phyloP scores from a whole-genome alignment of 768 basidiomycete genomes.

The Kwoniella sp. region DNA sequence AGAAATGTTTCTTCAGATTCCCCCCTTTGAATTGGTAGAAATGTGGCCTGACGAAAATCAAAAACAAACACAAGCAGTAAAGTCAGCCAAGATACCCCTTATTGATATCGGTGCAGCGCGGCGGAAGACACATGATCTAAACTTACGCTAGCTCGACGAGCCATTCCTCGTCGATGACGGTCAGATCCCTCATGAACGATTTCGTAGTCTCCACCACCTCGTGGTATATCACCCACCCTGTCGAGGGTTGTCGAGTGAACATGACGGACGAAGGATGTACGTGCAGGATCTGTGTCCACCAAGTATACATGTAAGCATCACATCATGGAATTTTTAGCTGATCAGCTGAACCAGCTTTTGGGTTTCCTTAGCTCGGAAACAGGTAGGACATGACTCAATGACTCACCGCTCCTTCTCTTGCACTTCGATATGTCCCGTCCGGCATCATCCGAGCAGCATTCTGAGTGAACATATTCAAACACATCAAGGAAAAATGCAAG shows the following conservation, averaged over 20 bases:
- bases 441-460: constrained; percentile 88
- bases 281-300: constrained; percentile 77
- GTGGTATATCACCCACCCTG: constrained; percentile 92
- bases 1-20: constrained; percentile 44
- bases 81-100: constrained; percentile 19
- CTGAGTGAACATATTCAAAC: constrained; percentile 59
- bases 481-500: neutral
- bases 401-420: constrained; percentile 79
- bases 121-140: too few relatives aligned
- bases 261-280: constrained; percentile 92
- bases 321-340: neutral
- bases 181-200: constrained; percentile 86
- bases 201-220: constrained; percentile 97
- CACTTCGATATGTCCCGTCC: constrained; percentile 89
- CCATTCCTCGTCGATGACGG: constrained; percentile 96
- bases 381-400: too few relatives aligned
- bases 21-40: constrained; percentile 52
- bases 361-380: too few relatives aligned
- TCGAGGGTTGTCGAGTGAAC: constrained; percentile 86
- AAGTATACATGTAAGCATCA: constrained; percentile 8
- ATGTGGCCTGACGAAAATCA: constrained; percentile 35
- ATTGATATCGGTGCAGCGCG: too few relatives aligned
- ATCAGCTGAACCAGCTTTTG: neutral
- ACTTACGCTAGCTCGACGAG: constrained; percentile 59
- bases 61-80: too few relatives aligned